Base-by-base conservation (phyloP, 2,329 filamentous ascomycete species). In the Drechslerella stenobrocha region DNA sequence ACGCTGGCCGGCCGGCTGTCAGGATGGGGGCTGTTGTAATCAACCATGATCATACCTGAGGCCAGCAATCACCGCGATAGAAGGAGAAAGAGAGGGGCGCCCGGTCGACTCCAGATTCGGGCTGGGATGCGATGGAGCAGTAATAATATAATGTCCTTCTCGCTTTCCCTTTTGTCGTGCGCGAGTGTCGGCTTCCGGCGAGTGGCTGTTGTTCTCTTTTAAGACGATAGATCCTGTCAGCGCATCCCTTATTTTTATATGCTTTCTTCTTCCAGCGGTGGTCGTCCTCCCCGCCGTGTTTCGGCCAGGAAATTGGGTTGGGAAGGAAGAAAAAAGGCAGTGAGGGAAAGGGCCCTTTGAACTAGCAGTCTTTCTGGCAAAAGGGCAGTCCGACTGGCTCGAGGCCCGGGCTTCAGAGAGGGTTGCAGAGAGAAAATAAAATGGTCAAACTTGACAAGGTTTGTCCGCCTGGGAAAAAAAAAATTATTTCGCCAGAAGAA, bases 1-100 rank as follows among this genome's bases (percentile, higher is more conserved):
- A 70, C 61, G 56, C 69, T 69, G 40, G 58, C 57, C 51, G 71
- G 69, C 60, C 69, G 71, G 51, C 71, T 71, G 40, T 71, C 55
- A 65, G 67, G 69, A 57, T 71, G 66, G 65, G 70, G 63, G 51
- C 64, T 69, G 63, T 72, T 70, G 69, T 71, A 72, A 70, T 73
- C 72, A 65, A 73, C 72, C 72, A 73, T 73, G 71, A 70, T 73
- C 72, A 73, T 73, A 70, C 70, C 71, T 71, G 70, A 59, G 53
- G 55, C 58, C 35, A 44, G 48, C 59, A 50, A 52, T 61, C 59
- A 47, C 32, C 44, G 51, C 59, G 44, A 64, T 66, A 28, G 45
- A n/a, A 32, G 30, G 23, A 30, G 18, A 37, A 22, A 23, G 35
- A 23, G 30, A 44, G 42, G 24, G 28, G 34, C 34, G 13, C 30